Percentiles rank a stretch among this genome's conserved stretches.
Conservation (phyloP, 768 basidiomycete species). For the Boletus speciosus region DNA sequence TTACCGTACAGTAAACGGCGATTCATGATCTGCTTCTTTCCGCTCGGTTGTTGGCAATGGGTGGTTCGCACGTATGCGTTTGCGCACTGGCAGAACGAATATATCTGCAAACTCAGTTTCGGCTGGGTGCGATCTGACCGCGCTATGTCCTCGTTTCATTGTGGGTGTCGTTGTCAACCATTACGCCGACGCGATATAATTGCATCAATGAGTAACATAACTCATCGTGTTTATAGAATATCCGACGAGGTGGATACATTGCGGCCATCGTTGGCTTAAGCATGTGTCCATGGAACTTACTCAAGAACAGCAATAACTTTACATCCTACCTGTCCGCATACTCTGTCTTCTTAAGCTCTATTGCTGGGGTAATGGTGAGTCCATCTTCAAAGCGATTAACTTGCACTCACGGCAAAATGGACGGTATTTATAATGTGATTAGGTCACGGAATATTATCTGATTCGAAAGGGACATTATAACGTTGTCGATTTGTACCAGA, state of each 20-base stretch:
- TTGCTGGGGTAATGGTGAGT: conserved; percentile 74
- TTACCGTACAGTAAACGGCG: conserved; percentile 12
- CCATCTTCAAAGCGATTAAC: background rate
- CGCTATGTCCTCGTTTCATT: conserved; percentile 73
- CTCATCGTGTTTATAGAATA: conserved; percentile 46
- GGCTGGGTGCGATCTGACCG: conserved; percentile 80
- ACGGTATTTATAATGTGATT: background rate
- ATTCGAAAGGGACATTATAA: conserved; percentile 67
- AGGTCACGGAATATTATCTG: conserved; percentile 80
- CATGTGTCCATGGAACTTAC: conserved; percentile 76
- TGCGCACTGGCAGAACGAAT: conserved; percentile 50
- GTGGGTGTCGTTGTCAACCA: conserved; percentile 35
- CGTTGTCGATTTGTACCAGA: conserved; percentile 67
- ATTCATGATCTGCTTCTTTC: conserved; percentile 5
- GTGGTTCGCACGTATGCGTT: background rate
- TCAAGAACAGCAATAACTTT: conserved; percentile 71
- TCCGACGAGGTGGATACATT: conserved; percentile 80
- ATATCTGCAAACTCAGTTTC: conserved; percentile 81
- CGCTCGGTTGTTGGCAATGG: conserved; percentile 6
- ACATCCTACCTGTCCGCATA: conserved; percentile 81
- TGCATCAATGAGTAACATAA: background rate
- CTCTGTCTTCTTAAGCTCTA: conserved; percentile 76
- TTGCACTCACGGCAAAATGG: background rate
- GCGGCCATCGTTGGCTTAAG: conserved; percentile 74
- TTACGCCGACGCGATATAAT: background rate